Base-by-base conservation (phyloP, 306 rosid species). In the Pterocarpus macrocarpus region DNA sequence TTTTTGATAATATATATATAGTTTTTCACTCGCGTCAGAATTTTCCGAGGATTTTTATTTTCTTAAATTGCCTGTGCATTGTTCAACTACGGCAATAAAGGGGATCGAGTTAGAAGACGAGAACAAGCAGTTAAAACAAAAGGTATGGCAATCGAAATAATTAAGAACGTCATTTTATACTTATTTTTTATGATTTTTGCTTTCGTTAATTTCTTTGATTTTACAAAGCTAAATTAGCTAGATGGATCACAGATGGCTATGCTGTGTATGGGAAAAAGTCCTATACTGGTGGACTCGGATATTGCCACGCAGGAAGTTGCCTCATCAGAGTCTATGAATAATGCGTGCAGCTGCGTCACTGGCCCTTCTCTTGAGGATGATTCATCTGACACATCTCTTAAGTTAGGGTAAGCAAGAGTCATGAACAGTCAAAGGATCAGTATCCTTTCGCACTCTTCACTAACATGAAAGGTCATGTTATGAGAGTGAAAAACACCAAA, bases 321-420 rank as follows among this genome's bases (percentile, higher is more conserved):
- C 5, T 83, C 86, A 73, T 59, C 84, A 2, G 73, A 79, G 10
- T 61, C 87, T 5, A 67, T 73, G 73, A 59, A 62, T 52, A 78
- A 72, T 8, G 74, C 17, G 0, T 49, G 67, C 73, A 69, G 72
- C 80, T 53, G 64, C 64, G 71, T 57, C 32, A 84, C 71, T 79
- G 77, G 77, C 7, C 72, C 64, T 58, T 75, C 80, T 73, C 35
- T 84, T 61, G 84, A 79, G n/a, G 81, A 73, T 68, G 78, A 84
- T 67, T 67, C 84, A n/a, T 84, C 87, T 13, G 67, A 59, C 73
- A 84, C 74, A 28, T 79, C 69, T 73, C 81, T 84, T 5, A 84
- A 75, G 56, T 79, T 84, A 79, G 87, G 87, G 87, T 84, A 61
- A 79, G 84, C 32, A 17, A 47, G 0, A 0, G 1, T 2, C 17